Percentiles rank a stretch among this genome's conserved stretches.
Conservation (phyloP, 352 stramenopile genomes). For the Saprolegnia parasitica region DNA sequence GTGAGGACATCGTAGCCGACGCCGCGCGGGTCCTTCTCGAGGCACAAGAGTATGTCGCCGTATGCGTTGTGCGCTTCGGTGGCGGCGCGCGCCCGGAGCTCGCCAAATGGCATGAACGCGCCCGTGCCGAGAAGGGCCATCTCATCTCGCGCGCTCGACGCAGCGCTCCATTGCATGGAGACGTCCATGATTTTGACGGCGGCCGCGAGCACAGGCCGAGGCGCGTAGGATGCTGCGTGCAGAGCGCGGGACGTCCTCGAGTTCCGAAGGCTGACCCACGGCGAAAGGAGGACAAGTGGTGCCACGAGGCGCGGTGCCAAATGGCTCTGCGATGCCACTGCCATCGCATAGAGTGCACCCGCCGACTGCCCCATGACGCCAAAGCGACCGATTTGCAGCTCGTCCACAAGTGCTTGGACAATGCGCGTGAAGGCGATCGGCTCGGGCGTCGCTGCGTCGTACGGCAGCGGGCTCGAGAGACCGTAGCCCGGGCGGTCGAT, state of each 20-base stretch:
- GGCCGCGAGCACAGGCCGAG: not conserved
- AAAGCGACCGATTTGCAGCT: not conserved
- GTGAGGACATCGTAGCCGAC: not conserved
- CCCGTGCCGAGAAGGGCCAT: not conserved
- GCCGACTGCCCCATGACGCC: slow-evolving; percentile 6
- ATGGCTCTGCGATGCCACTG: not conserved
- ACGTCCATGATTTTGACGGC: not conserved
- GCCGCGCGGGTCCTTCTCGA: slow-evolving; percentile 3
- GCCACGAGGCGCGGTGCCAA: not conserved
- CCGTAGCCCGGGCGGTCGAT: not conserved
- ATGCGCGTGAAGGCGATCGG: not conserved
- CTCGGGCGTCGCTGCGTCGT: not conserved
- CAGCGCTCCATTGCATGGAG: not conserved
- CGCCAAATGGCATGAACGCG: not conserved
- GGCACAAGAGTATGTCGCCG: not conserved
- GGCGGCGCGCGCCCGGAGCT: not conserved
- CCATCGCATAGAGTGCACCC: not conserved
- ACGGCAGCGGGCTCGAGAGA: not conserved
- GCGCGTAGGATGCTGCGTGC: not conserved
- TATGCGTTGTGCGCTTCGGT: not conserved
- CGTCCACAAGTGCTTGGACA: not conserved
- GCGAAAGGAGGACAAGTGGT: not conserved
- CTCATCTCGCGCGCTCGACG: not conserved
- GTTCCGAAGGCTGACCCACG: not conserved
- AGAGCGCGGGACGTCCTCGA: not conserved